Percentiles rank a stretch among this genome's conserved stretches.
Conservation (phyloP, 2,329 filamentous ascomycete species). For the Colletotrichum gloeosporioides region DNA sequence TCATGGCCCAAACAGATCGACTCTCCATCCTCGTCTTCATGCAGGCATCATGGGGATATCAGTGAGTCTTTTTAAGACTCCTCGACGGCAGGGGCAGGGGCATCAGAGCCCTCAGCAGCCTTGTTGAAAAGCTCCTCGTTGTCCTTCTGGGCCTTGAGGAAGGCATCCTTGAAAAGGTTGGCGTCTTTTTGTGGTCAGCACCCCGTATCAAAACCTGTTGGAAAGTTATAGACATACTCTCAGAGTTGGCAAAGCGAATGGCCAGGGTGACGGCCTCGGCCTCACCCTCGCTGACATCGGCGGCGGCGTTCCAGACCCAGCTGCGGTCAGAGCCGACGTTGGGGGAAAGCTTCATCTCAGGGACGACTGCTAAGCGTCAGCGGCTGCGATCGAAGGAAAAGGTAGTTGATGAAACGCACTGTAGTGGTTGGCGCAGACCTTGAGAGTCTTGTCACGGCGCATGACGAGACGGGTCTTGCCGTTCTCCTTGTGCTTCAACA, state of each 20-base stretch:
- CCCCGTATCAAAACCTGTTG: background rate
- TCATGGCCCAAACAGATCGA: background rate
- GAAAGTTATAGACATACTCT: constrained; percentile 70
- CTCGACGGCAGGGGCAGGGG: constrained; percentile 27
- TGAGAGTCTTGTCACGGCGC: constrained; percentile 99
- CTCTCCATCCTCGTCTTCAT: background rate
- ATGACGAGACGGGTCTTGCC: constrained; percentile 97
- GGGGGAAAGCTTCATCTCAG: constrained; percentile 98
- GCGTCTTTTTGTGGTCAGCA: constrained; percentile 69
- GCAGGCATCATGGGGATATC: background rate
- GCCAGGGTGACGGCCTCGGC: constrained; percentile 95
- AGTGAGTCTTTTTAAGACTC: constrained; percentile 7
- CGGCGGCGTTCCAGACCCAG: constrained; percentile 99
- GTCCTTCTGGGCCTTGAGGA: constrained; percentile 95
- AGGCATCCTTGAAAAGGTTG: constrained; percentile 96
- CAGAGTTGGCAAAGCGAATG: constrained; percentile 96
- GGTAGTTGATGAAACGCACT: constrained; percentile 61
- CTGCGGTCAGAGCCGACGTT: constrained; percentile 98
- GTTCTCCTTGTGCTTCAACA: constrained; percentile 99
- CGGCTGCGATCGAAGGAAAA: background rate
- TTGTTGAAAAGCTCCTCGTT: constrained; percentile 83
- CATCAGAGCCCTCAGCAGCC: constrained; percentile 39
- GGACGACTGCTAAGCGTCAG: constrained; percentile 70
- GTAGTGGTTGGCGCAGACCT: constrained; percentile 99
- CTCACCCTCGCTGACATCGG: constrained; percentile 97